A percentile compares a stretch with the other conserved stretches of the same genome.
Conservation (phyloP, 805 yeast genomes). For the Pichia paraexigua region DNA sequence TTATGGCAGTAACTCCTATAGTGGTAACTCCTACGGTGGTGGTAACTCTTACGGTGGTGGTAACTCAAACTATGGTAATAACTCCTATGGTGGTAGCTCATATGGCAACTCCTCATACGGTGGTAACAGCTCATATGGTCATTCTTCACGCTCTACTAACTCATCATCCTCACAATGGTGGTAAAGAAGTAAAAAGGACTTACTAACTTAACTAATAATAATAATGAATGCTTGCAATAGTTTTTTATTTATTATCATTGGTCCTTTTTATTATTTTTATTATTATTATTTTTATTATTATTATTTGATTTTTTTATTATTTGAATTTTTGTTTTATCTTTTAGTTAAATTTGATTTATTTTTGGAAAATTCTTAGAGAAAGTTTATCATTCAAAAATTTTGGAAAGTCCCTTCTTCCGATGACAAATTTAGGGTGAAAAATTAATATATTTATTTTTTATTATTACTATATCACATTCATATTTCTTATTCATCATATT, state of each 20-base stretch:
- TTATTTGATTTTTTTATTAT: background rate
- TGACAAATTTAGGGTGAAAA: conserved; percentile 3
- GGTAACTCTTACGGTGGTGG: conserved; percentile 13
- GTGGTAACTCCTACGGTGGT: conserved; percentile 11
- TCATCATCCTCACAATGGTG: conserved; percentile 28
- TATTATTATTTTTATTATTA: background rate
- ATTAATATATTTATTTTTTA: background rate
- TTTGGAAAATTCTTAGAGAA: conserved; percentile 14
- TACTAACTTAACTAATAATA: background rate
- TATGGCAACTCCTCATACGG: conserved; percentile 22
- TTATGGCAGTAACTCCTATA: background rate
- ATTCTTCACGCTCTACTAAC: conserved; percentile 8
- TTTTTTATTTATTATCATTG: conserved; percentile 1
- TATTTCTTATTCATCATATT: background rate
- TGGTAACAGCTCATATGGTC: background rate
- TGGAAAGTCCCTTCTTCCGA: background rate
- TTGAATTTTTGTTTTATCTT: background rate
- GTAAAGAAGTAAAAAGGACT: conserved; percentile 13
- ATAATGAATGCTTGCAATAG: conserved; percentile 2
- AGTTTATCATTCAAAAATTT: background rate
- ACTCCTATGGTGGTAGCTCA: conserved; percentile 25
- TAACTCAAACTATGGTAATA: conserved; percentile 11
- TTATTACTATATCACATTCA: background rate
- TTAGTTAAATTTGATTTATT: conserved; percentile 5
- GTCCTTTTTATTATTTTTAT: background rate